Percentiles rank a stretch among this genome's conserved stretches.
Conservation (phyloP, 2,329 filamentous ascomycete genomes). For the Calonectria multiphialidica region DNA sequence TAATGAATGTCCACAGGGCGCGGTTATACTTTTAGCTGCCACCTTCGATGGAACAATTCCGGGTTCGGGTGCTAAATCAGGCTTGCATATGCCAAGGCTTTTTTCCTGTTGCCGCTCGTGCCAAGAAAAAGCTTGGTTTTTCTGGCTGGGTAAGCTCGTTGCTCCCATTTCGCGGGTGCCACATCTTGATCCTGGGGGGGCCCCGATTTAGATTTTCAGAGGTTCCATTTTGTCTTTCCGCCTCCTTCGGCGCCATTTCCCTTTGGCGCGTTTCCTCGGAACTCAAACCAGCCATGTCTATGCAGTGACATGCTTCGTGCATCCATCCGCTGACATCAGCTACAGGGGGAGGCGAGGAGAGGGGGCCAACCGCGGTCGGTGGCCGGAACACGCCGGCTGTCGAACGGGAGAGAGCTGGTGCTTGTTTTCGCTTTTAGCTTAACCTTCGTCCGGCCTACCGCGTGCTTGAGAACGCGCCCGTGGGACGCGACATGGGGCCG, state of each 20-base stretch:
- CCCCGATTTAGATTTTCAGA: slow-evolving; percentile 7
- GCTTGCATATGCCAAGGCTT: slow-evolving; percentile 42
- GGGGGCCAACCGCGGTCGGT: no score
- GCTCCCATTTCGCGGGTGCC: slow-evolving; percentile 31
- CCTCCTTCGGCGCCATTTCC: background rate
- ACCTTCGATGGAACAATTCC: slow-evolving; percentile 4
- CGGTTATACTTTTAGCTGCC: background rate
- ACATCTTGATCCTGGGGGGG: slow-evolving; percentile 21
- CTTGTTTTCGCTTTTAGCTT: background rate
- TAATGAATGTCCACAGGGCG: background rate
- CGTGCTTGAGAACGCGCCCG: background rate
- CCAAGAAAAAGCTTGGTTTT: slow-evolving; percentile 48
- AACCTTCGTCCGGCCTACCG: background rate
- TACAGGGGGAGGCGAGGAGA: background rate
- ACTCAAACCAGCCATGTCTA: background rate
- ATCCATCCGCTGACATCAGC: background rate
- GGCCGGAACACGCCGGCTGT: no score
- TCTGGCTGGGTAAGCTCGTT: slow-evolving; percentile 39
- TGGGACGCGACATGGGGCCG: background rate
- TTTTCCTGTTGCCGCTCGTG: slow-evolving; percentile 35
- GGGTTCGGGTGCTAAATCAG: slow-evolving; percentile 17
- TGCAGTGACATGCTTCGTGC: background rate
- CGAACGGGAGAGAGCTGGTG: background rate
- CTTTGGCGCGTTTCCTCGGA: background rate
- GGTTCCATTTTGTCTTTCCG: background rate